phyloP scores from a whole-genome alignment of 768 basidiomycete genomes.

The Tylopilus cervinicoccineus region DNA sequence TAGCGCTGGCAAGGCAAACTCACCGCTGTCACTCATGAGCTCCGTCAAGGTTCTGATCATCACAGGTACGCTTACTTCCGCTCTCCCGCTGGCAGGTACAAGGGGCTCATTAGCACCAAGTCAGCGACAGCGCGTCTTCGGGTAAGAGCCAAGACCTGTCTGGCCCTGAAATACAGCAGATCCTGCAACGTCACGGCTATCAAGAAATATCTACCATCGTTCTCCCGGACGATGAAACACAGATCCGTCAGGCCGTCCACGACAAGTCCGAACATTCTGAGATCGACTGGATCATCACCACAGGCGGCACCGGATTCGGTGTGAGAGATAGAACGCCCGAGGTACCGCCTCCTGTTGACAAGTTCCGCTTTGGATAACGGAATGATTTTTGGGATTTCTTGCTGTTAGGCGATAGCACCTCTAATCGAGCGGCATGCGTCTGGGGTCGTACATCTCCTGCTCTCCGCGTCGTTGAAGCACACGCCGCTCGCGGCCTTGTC shows the following conservation, averaged over 20 bases:
- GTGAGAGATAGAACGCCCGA: conserved; percentile 80
- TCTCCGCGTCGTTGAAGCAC: conserved; percentile 62
- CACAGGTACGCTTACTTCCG: conserved; percentile 20
- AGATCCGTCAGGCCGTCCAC: conserved; percentile 47
- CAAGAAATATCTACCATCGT: conserved; percentile 38
- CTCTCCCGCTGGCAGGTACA: not conserved
- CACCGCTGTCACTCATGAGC: conserved; percentile 13
- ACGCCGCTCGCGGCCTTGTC: conserved; percentile 82
- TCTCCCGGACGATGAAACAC: conserved; percentile 61
- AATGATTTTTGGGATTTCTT: too few relatives aligned
- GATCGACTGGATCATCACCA: conserved; percentile 77
- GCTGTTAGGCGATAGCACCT: conserved; percentile 50
- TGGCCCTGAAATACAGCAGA: conserved; percentile 56
- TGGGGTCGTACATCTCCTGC: conserved; percentile 71
- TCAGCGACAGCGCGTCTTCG: conserved; percentile 68
- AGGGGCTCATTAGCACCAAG: conserved; percentile 24
- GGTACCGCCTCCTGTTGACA: conserved; percentile 34
- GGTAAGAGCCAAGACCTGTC: conserved; percentile 54
- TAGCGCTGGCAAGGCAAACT: not conserved
- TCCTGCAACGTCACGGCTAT: conserved; percentile 40
- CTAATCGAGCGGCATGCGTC: conserved; percentile 65
- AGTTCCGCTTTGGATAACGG: not conserved
- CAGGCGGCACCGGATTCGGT: conserved; percentile 88
- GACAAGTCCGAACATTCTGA: conserved; percentile 41
- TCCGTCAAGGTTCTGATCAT: conserved; percentile 23